phyloP scores from a whole-genome alignment of 345 rosid species.

The Eucalyptus cladocalyx region DNA sequence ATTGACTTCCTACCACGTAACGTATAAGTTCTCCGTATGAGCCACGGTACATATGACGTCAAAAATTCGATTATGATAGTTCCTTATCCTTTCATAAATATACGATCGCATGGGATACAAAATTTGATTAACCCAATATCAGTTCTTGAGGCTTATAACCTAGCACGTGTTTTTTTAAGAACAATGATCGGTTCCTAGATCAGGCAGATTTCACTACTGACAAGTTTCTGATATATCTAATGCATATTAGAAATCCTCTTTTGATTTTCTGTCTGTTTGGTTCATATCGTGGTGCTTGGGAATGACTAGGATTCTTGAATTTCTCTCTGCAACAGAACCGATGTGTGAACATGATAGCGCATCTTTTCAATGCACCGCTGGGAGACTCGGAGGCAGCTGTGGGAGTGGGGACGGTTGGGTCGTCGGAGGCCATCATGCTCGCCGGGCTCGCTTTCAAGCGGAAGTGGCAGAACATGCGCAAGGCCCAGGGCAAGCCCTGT shows the following conservation, averaged over 20 bases:
- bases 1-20: neutral
- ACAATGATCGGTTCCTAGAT: neutral
- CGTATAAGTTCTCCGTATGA: neutral
- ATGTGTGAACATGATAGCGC: conserved; percentile 92
- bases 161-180: neutral
- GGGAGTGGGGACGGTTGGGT: conserved; percentile 92
- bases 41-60: neutral
- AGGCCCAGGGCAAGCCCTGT: conserved; percentile 65
- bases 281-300: neutral
- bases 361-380: conserved; percentile 78
- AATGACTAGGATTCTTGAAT: neutral
- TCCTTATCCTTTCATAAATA: neutral
- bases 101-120: accelerated
- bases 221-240: neutral
- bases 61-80: neutral
- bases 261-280: neutral
- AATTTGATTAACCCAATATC: neutral
- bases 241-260: neutral
- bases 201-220: neutral
- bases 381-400: conserved; percentile 63
- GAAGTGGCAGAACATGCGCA: conserved; percentile 89
- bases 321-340: conserved; percentile 47
- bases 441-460: conserved; percentile 93
- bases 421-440: conserved; percentile 96
- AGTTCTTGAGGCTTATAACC: neutral